A percentile compares a stretch with the other conserved stretches of the same genome.
Evolutionary conservation across 2,329 filamentous ascomycete genomes (phyloP).

Genomic region (Fusarium gaditjirri): DNA sequence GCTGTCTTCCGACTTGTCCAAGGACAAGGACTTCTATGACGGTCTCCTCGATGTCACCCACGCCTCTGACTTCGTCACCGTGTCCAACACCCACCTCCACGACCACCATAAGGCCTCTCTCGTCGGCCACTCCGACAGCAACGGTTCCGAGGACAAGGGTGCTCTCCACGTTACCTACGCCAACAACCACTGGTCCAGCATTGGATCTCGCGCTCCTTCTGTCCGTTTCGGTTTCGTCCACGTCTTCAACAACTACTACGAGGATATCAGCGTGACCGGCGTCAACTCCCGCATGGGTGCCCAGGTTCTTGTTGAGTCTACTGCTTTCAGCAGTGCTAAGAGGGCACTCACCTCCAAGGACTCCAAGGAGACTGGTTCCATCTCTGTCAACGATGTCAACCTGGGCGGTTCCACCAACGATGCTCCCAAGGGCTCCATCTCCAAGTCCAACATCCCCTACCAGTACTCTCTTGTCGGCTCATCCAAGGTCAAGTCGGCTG

Average conservation of each 20-base stretch:
- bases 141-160: conserved; percentile 67
- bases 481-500: conserved; percentile 56
- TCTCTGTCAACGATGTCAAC: conserved; percentile 54
- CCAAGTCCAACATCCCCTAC: conserved; percentile 64
- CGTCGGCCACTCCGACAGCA: conserved; percentile 69
- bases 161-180: conserved; percentile 72
- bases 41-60: conserved; percentile 73
- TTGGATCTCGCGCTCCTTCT: conserved; percentile 71
- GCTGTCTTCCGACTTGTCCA: conserved; percentile 66
- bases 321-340: conserved; percentile 57
- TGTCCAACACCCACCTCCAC: conserved; percentile 50
- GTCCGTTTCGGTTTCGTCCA: conserved; percentile 75
- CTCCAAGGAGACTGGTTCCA: conserved; percentile 55
- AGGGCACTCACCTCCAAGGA: conserved; percentile 53
- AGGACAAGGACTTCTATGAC: conserved; percentile 77
- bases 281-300: conserved; percentile 68
- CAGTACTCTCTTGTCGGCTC: conserved; percentile 58
- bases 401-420: conserved; percentile 52
- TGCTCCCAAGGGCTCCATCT: conserved; percentile 62
- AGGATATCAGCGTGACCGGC: conserved; percentile 54
- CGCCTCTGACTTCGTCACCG: conserved; percentile 69
- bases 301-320: conserved; percentile 69
- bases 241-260: conserved; percentile 65
- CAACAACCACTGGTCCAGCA: conserved; percentile 73
- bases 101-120: conserved; percentile 67